These are phyloP conservation scores for Wickerhamiella domercqiae DNA, from an alignment of 805 yeast genomes.

Conservation along the genomic window DNA sequence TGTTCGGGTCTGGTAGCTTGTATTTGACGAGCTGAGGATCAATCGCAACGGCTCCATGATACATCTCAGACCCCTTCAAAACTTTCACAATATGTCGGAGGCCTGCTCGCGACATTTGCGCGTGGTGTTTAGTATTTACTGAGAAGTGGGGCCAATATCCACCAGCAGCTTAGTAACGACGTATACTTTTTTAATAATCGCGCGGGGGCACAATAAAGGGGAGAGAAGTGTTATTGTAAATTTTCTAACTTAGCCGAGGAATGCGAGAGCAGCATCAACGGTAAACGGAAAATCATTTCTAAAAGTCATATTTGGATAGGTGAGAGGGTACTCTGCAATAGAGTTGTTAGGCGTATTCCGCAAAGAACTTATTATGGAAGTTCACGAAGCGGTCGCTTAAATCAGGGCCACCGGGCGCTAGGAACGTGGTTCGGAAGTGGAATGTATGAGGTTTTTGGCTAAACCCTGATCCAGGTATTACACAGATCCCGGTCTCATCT, in stretches of 20 bases:
- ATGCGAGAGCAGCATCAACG: no score
- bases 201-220: no score
- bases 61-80: background rate
- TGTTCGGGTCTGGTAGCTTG: background rate
- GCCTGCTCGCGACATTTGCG: no score
- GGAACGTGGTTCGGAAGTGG: conserved; percentile 91
- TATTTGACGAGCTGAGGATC: background rate
- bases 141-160: no score
- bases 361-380: conserved; percentile 64
- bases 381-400: conserved; percentile 68
- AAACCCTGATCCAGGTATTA: conserved; percentile 95
- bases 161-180: no score
- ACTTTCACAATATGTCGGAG: background rate
- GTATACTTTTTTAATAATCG: no score
- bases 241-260: no score
- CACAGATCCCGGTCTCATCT: conserved; percentile 85
- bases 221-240: no score
- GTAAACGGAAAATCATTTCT: no score
- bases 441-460: conserved; percentile 83
- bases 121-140: no score
- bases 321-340: no score
- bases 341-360: conserved; percentile 27
- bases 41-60: background rate
- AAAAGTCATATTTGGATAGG: conserved; percentile 19
- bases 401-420: conserved; percentile 77